Evolutionary conservation across 2,329 filamentous ascomycete genomes (phyloP).

Genomic region (Didymellaceae sp.): DNA sequence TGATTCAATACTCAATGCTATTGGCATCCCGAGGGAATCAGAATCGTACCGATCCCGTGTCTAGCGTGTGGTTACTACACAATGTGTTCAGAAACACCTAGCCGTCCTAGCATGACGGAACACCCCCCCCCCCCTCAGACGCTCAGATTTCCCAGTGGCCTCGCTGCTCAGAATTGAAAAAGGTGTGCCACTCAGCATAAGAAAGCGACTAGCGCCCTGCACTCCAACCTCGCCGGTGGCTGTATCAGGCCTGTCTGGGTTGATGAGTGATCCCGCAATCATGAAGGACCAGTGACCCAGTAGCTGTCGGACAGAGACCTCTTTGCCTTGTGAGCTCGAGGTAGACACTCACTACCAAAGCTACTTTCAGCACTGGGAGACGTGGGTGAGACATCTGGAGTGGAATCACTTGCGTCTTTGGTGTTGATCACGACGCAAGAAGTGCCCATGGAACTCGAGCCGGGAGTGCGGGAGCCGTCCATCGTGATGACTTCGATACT

Average conservation of each 20-base stretch:
- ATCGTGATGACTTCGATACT: slow-evolving; percentile 59
- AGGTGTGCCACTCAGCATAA: too few species aligned
- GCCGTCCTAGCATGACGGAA: too few species aligned
- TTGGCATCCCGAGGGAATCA: slow-evolving; percentile 40
- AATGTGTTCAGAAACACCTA: too few species aligned
- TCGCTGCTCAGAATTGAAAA: too few species aligned
- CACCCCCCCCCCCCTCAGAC: too few species aligned
- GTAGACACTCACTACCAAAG: slow-evolving; percentile 16
- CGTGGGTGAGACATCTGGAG: slow-evolving; percentile 9
- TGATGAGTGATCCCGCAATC: background rate
- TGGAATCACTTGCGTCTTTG: slow-evolving; percentile 71
- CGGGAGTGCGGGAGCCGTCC: slow-evolving; percentile 92
- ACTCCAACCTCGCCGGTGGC: too few species aligned
- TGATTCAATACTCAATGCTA: slow-evolving; percentile 51
- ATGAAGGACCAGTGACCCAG: slow-evolving; percentile 21
- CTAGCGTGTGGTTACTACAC: background rate
- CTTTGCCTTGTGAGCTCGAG: slow-evolving; percentile 22
- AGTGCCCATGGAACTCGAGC: slow-evolving; percentile 92
- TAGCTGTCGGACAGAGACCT: slow-evolving; percentile 18
- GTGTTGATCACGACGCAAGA: slow-evolving; percentile 85
- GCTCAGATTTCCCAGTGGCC: too few species aligned
- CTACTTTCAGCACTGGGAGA: slow-evolving; percentile 15
- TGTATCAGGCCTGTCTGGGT: slow-evolving; percentile 14
- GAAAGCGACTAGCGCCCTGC: too few species aligned
- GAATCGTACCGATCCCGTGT: slow-evolving; percentile 14